Conservation (phyloP, 768 basidiomycete species). For the Plicaturopsis crispa region DNA sequence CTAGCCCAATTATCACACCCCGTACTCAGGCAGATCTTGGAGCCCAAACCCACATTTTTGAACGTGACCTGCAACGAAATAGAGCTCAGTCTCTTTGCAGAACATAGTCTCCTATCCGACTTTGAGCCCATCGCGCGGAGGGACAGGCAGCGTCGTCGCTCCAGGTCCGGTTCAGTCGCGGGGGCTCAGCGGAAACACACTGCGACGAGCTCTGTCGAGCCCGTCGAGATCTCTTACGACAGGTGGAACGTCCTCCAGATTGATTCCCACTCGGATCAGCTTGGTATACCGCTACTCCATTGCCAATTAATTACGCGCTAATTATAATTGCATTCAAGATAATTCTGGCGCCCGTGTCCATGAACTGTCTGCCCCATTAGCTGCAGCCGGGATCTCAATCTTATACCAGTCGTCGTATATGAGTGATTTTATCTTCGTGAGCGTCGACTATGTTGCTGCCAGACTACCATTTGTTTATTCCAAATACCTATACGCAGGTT, state of each 20-base stretch:
- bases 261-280: conserved; percentile 67
- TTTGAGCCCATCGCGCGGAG: conserved; percentile 55
- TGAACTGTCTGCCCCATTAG: conserved; percentile 70
- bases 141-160: conserved; percentile 41
- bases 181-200: conserved; percentile 17
- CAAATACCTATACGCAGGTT: conserved; percentile 38
- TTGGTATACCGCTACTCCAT: conserved; percentile 35
- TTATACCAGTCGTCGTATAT: conserved; percentile 78
- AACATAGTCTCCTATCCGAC: conserved; percentile 45
- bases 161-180: conserved; percentile 30
- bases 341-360: conserved; percentile 66
- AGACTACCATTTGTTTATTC: conserved; percentile 1
- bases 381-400: conserved; percentile 72
- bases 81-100: conserved; percentile 71
- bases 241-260: conserved; percentile 78
- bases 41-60: conserved; percentile 59
- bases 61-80: conserved; percentile 75
- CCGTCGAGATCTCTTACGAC: conserved; percentile 65
- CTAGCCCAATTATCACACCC: conserved; percentile 50
- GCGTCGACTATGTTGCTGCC: conserved; percentile 15
- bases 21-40: conserved; percentile 62
- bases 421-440: conserved; percentile 76
- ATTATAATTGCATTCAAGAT: conserved; percentile 29
- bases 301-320: conserved; percentile 6
- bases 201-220: conserved; percentile 26